Percentiles rank a stretch among this genome's conserved stretches.
Conservation (phyloP, 1,139 yeast genomes). For the Eremothecium sinecaudum region DNA sequence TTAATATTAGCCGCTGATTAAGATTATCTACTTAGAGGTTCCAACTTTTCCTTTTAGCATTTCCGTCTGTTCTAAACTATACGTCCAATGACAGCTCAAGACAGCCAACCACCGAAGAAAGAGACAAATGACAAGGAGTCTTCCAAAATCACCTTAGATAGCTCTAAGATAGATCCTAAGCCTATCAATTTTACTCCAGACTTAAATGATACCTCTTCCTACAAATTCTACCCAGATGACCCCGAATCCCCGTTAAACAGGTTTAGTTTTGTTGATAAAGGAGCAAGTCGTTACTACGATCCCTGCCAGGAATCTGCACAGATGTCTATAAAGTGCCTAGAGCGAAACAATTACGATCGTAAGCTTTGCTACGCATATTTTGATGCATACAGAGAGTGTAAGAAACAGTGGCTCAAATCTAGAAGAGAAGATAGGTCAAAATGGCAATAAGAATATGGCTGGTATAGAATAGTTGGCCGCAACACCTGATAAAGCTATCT, state of each 20-base stretch:
- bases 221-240: slow-evolving; percentile 74
- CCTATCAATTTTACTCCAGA: slow-evolving; percentile 23
- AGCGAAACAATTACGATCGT: slow-evolving; percentile 63
- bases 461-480: no score
- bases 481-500: no score
- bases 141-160: no score
- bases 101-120: no score
- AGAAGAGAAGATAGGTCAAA: slow-evolving; percentile 32
- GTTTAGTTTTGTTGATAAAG: slow-evolving; percentile 40
- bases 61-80: neutral
- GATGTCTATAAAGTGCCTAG: slow-evolving; percentile 78
- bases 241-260: slow-evolving; percentile 34
- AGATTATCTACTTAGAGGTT: neutral
- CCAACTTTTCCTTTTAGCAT: neutral
- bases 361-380: slow-evolving; percentile 76
- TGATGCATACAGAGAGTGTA: slow-evolving; percentile 87
- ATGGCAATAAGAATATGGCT: slow-evolving; percentile 4
- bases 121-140: no score
- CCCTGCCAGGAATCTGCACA: slow-evolving; percentile 87
- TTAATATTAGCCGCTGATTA: no score
- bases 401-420: slow-evolving; percentile 57
- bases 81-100: no score
- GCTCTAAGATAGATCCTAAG: slow-evolving; percentile 14
- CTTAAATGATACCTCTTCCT: slow-evolving; percentile 17
- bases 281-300: slow-evolving; percentile 76